Percentiles rank a stretch among this genome's conserved stretches.
Conservation (phyloP, 208 protist genomes). For the Wallacemonas sp. region DNA sequence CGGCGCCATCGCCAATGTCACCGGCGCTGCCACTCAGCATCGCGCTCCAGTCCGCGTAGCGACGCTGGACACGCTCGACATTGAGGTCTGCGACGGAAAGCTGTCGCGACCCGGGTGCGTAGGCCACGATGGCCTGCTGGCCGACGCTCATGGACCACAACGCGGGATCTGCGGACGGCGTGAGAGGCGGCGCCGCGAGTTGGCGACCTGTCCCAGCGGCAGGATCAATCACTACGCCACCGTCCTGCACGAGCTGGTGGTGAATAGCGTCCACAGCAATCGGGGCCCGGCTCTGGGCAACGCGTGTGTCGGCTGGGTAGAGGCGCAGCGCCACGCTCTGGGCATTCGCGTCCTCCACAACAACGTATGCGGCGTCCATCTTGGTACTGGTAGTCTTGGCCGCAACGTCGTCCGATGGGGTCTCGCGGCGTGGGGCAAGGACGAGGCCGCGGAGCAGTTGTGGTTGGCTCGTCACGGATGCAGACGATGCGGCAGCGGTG, state of each 20-base stretch:
- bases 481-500: neutral
- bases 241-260: constrained; percentile 33
- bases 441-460: constrained; percentile 25
- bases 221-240: neutral
- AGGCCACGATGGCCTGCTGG: constrained; percentile 30
- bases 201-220: neutral
- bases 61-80: constrained; percentile 52
- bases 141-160: constrained; percentile 19
- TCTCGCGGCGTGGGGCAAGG: constrained; percentile 18
- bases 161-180: neutral
- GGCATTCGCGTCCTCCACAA: constrained; percentile 29
- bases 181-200: neutral
- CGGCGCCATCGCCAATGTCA: constrained; percentile 35
- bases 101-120: constrained; percentile 27
- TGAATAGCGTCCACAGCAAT: constrained; percentile 5
- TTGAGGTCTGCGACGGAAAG: constrained; percentile 55
- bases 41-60: constrained; percentile 55
- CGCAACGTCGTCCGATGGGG: too few species aligned
- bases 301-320: constrained; percentile 6
- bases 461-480: neutral
- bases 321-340: constrained; percentile 4
- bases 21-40: constrained; percentile 55
- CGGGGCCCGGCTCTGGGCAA: neutral
- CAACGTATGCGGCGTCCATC: neutral
- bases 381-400: too few species aligned